Conservation (phyloP, 2,329 filamentous ascomycete species). For the Fusarium newnesense region DNA sequence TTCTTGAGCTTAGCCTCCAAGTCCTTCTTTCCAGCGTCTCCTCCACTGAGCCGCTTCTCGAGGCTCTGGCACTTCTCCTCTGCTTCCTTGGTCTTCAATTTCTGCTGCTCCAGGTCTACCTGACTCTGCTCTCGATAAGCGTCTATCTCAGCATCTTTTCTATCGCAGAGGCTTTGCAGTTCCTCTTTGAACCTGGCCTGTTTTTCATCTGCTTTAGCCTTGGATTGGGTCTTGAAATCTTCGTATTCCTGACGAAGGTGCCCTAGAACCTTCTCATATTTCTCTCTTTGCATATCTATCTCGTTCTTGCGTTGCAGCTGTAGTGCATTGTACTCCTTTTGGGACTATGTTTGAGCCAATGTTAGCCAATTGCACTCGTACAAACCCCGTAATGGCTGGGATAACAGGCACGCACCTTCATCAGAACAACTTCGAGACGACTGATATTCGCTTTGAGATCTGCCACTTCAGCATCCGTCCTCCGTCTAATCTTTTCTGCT, state of each 20-base stretch:
- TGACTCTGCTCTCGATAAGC: conserved; percentile 43
- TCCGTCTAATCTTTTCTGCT: conserved; percentile 58
- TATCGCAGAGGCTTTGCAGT: conserved; percentile 13
- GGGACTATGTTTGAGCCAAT: conserved; percentile 54
- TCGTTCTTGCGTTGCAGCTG: conserved; percentile 22
- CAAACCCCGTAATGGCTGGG: not conserved
- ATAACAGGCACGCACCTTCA: conserved; percentile 59
- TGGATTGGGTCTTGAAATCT: conserved; percentile 33
- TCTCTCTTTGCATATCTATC: conserved; percentile 31
- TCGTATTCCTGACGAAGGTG: conserved; percentile 30
- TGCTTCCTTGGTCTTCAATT: conserved; percentile 39
- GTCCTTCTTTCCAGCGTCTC: conserved; percentile 30
- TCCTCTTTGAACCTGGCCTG: conserved; percentile 12
- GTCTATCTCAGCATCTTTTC: conserved; percentile 19
- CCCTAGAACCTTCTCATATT: conserved; percentile 11
- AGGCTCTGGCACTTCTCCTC: conserved; percentile 41
- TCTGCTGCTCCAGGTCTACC: conserved; percentile 37
- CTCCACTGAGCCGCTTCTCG: conserved; percentile 43
- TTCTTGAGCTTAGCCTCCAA: conserved; percentile 38
- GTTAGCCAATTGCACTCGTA: not conserved
- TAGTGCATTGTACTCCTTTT: conserved; percentile 61
- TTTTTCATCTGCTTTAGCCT: conserved; percentile 21
- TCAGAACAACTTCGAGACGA: conserved; percentile 69
- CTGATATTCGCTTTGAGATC: conserved; percentile 70
- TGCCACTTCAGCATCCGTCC: conserved; percentile 69